Base-by-base conservation (phyloP, 352 stramenopile genomes). In the Phytophthora pistaciae region DNA sequence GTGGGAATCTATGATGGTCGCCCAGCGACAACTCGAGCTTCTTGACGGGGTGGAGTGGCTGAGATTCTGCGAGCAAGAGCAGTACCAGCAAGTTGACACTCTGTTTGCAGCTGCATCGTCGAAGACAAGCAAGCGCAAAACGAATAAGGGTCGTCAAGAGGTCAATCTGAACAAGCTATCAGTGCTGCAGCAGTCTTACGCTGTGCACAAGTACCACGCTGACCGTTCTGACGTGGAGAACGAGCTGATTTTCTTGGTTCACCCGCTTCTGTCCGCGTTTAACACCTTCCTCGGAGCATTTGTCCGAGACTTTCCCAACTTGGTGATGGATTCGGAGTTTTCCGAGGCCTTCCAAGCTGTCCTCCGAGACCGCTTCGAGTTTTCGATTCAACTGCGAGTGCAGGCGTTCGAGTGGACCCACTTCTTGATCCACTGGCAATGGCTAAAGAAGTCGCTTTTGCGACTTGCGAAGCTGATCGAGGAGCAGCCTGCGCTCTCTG, bases 361-460 rank as follows among this genome's bases (percentile, higher is more conserved):
- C 29, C 25, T 92, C 25, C 82, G 85, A 25, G 76, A 92, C 53
- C 85, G 88, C 14, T 93, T 88, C 57, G 88, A 95, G 67, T 90
- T 95, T 55, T 93, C 88, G 0, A 91, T 93, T 53, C 88, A 95
- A 49, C 64, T 95, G 59, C 84, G 82, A 46, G 70, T 80, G 14
- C 18, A 55, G 8, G 55, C 65, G 0, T 83, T 95, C 16, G 87
- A 94, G 50, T 95, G 87, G 88, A 93, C 85, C 7, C 87, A 91
- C 56, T 95, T 95, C 42, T 68, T 95, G 5, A 92, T 95, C 40
- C 87, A 94, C 50, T 95, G 88, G 88, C 85, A 93, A 36, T 91
- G 88, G 71, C 66, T 89, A 1, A 87, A 84, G 31, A 95, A 95
- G 64, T 86, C 85, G 7, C 58, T 95, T 8, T 33, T 75, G 8